Evolutionary conservation across 75 land plant genomes (phyloP), one percentile per base, ranked within the genome.

Genomic region (Chamaecyparis obtusa): DNA sequence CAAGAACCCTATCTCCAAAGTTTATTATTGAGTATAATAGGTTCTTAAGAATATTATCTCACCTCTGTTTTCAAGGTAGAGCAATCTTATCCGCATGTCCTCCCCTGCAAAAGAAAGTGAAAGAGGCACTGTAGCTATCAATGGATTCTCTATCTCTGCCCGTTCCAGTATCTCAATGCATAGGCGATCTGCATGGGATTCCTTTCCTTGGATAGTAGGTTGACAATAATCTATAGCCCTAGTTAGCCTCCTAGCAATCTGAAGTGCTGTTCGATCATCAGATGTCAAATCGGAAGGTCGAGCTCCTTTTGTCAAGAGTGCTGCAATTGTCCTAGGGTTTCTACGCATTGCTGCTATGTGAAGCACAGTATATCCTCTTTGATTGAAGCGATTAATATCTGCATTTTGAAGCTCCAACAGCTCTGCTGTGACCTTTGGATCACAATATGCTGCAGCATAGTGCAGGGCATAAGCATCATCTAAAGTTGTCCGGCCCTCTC

Each of bases 61-160:
- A 98, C 99, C 99, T 93, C 99, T 91, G 85, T 94, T 95, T 89
- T 98, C 99, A 33, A 98, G 87, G 81, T 94, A 90, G 13, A 94
- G 85, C 37, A 98, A 87, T 39, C 86, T 90, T 83, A 86, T 87
- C 72, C 85, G 90, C 11, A 95, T 84, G 85, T 96, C 96, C 80
- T 92, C 94, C 54, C 88, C 92, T 33, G 87, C 60, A 32, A 86
- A 84, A 3, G 94, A 88, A 5, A 91, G 89, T 16, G 97, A 90
- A 14, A 90, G 56, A 36, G 90, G 83, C 51, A 84, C 86, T 56
- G 89, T 89, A 41, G 86, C 91, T 36, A 75, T 55, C 56, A 90
- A 32, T 5, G 93, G 93, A 80, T 92, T 92, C 86, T 91, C 83
- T 19, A 87, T 79, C 84, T 91, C 92, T 36, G 93, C 97, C 83